These are phyloP conservation scores for Kodamaea fungicola DNA, from an alignment of 1,139 yeast genomes.

Conservation along the genomic window DNA sequence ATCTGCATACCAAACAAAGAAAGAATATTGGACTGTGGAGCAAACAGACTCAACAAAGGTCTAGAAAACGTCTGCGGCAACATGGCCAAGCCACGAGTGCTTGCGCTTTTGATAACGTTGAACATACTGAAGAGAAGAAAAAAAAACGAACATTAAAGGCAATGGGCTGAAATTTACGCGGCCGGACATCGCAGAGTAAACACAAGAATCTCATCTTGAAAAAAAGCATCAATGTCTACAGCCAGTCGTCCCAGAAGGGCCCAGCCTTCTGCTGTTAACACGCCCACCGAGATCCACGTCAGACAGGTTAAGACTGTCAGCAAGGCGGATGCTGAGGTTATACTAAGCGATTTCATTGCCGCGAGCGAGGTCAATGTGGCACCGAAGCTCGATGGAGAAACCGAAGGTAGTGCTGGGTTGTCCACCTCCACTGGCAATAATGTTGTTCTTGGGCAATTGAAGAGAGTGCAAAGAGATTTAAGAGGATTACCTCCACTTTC, in stretches of 20 bases:
- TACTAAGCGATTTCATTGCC: constrained; percentile 45
- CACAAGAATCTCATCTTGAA: background rate
- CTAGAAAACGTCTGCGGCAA: constrained; percentile 13
- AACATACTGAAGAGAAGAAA: constrained; percentile 1
- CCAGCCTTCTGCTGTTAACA: constrained; percentile 44
- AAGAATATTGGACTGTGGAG: constrained; percentile 2
- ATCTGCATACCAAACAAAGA: constrained; percentile 27
- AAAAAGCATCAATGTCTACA: constrained; percentile 10
- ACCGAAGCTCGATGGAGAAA: constrained; percentile 8
- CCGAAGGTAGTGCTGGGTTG: constrained; percentile 16
- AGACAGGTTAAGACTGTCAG: constrained; percentile 23
- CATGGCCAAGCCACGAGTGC: constrained; percentile 15
- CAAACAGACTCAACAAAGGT: constrained; percentile 4
- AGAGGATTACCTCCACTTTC: constrained; percentile 68
- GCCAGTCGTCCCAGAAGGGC: constrained; percentile 29
- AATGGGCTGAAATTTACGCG: constrained; percentile 6
- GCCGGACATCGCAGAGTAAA: background rate
- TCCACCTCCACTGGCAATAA: constrained; percentile 22
- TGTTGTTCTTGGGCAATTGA: constrained; percentile 54
- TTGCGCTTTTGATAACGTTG: background rate
- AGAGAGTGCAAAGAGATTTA: constrained; percentile 66
- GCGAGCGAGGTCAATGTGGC: constrained; percentile 22
- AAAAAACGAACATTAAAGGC: constrained; percentile 2
- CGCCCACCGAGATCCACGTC: constrained; percentile 46
- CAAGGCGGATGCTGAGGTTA: constrained; percentile 42